Evolutionary conservation across 306 rosid species (phyloP).

Genomic region (Rosa chinensis): DNA sequence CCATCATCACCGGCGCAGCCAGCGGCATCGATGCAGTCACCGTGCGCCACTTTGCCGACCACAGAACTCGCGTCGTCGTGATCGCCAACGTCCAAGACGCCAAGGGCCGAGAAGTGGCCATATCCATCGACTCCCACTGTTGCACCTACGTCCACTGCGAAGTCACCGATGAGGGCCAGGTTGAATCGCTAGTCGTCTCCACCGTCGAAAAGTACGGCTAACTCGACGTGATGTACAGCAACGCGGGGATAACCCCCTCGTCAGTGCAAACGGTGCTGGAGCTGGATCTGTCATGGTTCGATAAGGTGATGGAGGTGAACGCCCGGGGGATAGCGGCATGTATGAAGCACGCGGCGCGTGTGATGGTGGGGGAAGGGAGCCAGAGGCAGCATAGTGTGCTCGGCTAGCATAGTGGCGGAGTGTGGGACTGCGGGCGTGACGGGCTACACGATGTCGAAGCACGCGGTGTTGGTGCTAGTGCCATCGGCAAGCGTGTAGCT

Average conservation of each 20-base stretch:
- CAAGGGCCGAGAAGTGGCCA: constrained; percentile 5
- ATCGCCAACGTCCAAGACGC: constrained; percentile 25
- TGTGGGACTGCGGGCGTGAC: background rate
- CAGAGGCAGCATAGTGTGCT: no score
- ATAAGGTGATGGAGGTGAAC: background rate
- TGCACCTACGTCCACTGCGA: constrained; percentile 17
- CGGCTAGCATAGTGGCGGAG: background rate
- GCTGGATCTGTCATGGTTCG: constrained; percentile 1
- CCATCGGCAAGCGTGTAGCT: constrained; percentile 25
- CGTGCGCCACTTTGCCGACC: no score
- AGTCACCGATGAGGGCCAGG: constrained; percentile 15
- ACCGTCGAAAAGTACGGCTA: constrained; percentile 6
- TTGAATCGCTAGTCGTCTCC: background rate
- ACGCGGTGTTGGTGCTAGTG: constrained; percentile 35
- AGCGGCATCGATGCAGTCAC: background rate
- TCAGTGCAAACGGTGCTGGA: background rate
- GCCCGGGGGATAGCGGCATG: constrained; percentile 8
- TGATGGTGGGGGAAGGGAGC: background rate
- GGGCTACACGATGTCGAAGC: constrained; percentile 37
- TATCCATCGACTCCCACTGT: background rate
- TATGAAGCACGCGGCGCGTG: constrained; percentile 12
- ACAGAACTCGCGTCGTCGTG: no score
- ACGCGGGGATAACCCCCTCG: constrained; percentile 7
- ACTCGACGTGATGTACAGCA: constrained; percentile 29
- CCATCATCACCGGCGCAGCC: background rate